phyloP scores from a whole-genome alignment of 176 grass and related monocot species.

The Juncus effusus region DNA sequence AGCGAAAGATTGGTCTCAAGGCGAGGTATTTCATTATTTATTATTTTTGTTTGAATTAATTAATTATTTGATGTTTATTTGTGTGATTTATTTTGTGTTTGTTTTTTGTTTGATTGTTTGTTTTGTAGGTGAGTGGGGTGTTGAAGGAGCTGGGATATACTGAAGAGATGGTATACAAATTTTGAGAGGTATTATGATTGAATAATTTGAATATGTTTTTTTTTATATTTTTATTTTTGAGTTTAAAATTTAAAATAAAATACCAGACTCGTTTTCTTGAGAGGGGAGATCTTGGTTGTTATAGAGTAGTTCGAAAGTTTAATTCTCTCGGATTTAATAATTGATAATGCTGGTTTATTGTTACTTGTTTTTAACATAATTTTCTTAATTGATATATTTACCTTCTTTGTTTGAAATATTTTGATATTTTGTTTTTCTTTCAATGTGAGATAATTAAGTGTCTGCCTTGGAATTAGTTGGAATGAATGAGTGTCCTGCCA shows the following conservation, averaged over 20 bases:
- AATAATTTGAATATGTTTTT: neutral
- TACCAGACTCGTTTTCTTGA: constrained; percentile 2
- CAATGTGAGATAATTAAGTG: neutral
- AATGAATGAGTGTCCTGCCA: no score
- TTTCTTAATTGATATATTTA: neutral
- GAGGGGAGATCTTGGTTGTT: no score
- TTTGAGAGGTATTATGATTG: constrained; percentile 40
- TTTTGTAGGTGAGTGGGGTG: constrained; percentile 53
- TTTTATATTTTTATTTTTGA: neutral
- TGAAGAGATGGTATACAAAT: constrained; percentile 83
- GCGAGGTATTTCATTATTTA: constrained; percentile 47
- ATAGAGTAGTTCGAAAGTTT: no score
- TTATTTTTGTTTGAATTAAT: no score
- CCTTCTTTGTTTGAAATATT: neutral
- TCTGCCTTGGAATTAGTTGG: no score
- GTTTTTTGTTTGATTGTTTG: no score
- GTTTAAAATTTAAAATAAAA: constrained; percentile 6
- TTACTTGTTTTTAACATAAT: neutral
- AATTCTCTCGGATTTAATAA: no score
- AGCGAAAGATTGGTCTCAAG: constrained; percentile 81
- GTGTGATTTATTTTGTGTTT: no score
- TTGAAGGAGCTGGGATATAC: constrained; percentile 88
- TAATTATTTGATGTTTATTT: no score
- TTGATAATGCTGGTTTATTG: no score
- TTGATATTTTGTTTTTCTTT: neutral